Percentiles rank a stretch among this genome's conserved stretches.
Conservation (phyloP, 1,139 yeast genomes). For the Scheffersomyces insectosa region DNA sequence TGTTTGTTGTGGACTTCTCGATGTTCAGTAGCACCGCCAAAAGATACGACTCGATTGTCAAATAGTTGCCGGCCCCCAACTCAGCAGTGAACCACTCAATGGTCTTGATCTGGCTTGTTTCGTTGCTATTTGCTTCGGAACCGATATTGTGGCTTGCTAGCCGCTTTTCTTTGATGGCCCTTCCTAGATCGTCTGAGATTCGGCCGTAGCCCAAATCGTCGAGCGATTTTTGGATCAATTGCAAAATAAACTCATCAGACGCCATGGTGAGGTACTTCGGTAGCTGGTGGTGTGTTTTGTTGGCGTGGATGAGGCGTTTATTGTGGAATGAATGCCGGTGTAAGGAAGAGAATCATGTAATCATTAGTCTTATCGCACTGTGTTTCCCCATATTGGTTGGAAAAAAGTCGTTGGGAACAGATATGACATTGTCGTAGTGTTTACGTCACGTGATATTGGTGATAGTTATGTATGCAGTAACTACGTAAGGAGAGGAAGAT, state of each 20-base stretch:
- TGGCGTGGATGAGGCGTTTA: not conserved
- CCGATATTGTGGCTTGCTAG: slow-evolving; percentile 2
- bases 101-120: slow-evolving; percentile 4
- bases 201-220: slow-evolving; percentile 29
- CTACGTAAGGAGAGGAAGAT: no score
- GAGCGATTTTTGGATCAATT: slow-evolving; percentile 33
- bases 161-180: slow-evolving; percentile 10
- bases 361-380: slow-evolving; percentile 1
- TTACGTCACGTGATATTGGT: no score
- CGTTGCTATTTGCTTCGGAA: not conserved
- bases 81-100: slow-evolving; percentile 26
- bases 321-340: not conserved
- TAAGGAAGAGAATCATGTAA: not conserved
- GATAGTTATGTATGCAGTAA: no score
- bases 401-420: no score
- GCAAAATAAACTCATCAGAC: slow-evolving; percentile 32
- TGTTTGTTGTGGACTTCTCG: not conserved
- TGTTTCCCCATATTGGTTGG: no score
- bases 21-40: not conserved
- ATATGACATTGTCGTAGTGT: no score
- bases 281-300: not conserved
- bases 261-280: slow-evolving; percentile 10
- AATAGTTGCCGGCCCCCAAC: slow-evolving; percentile 25
- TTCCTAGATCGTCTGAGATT: slow-evolving; percentile 14
- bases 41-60: slow-evolving; percentile 9